These are phyloP conservation scores for Ephemerocybe angulata DNA, from an alignment of 768 basidiomycete genomes.

Conservation along the genomic window DNA sequence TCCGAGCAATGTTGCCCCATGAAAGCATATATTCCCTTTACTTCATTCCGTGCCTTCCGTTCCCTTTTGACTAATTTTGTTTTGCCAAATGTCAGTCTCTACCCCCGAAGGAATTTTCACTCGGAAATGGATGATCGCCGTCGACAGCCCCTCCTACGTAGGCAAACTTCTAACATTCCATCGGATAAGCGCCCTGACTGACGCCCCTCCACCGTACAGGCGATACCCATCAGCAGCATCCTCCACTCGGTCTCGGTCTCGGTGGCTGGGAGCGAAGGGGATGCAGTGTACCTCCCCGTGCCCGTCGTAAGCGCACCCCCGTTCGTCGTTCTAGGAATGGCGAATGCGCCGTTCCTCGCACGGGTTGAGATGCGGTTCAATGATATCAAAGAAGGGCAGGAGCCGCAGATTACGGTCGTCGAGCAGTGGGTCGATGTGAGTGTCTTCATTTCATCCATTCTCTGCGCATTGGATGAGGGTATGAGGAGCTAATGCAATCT, in stretches of 20 bases:
- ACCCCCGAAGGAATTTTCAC: constrained; percentile 24
- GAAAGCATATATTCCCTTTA: too few species aligned
- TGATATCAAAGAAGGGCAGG: constrained; percentile 19
- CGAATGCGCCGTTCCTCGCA: constrained; percentile 43
- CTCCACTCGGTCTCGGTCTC: constrained; percentile 37
- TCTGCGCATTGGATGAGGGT: background rate
- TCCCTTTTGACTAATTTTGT: background rate
- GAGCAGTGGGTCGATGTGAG: constrained; percentile 58
- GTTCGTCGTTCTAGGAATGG: constrained; percentile 41
- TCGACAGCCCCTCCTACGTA: constrained; percentile 52
- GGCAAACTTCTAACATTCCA: constrained; percentile 13
- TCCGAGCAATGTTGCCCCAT: too few species aligned
- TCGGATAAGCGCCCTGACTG: background rate
- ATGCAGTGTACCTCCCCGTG: constrained; percentile 12
- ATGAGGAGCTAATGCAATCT: too few species aligned
- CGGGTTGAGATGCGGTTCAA: constrained; percentile 45
- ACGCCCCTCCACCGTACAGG: constrained; percentile 21
- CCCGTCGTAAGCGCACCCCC: constrained; percentile 33
- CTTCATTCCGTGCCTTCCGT: background rate
- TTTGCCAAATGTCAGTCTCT: constrained; percentile 27
- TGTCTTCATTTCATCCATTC: constrained; percentile 1
- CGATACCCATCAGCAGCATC: constrained; percentile 44
- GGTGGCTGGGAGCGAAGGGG: constrained; percentile 14
- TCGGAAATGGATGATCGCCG: constrained; percentile 55
- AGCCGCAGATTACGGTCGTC: constrained; percentile 36